phyloP scores from a whole-genome alignment of 2,329 filamentous ascomycete species.

The Dactylellina parvicollis region DNA sequence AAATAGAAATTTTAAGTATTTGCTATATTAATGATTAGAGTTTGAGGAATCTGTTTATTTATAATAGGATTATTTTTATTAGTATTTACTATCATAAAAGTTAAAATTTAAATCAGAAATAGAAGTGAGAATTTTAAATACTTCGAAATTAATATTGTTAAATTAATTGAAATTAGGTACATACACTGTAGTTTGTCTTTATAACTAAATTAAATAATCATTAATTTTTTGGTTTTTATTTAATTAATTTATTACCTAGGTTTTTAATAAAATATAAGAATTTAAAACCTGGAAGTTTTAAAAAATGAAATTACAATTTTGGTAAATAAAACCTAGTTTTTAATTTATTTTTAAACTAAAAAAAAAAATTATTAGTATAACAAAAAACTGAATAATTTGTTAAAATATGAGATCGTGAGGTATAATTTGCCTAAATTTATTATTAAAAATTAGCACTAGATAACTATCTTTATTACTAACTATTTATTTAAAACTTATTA shows the following conservation, averaged over 20 bases:
- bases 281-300: not conserved
- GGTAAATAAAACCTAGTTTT: not conserved
- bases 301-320: not conserved
- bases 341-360: not conserved
- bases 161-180: not conserved
- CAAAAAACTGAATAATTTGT: not conserved
- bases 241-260: slow-evolving; percentile 2
- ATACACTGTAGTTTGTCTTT: slow-evolving; percentile 11
- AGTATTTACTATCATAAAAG: slow-evolving; percentile 9
- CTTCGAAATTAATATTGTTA: not conserved
- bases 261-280: not conserved
- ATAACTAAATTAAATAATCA: slow-evolving; percentile 2
- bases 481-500: slow-evolving; percentile 8
- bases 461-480: slow-evolving; percentile 2
- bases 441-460: slow-evolving; percentile 6
- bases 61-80: slow-evolving; percentile 10
- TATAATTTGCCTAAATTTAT: slow-evolving; percentile 1
- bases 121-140: not conserved
- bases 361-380: not conserved
- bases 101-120: not conserved
- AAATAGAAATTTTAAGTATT: slow-evolving; percentile 9
- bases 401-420: not conserved
- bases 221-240: slow-evolving; percentile 10
- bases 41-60: not conserved
- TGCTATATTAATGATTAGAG: slow-evolving; percentile 3